These are phyloP conservation scores for Penicillium lividum DNA, from an alignment of 495 filamentous ascomycete species.

Conservation along the genomic window DNA sequence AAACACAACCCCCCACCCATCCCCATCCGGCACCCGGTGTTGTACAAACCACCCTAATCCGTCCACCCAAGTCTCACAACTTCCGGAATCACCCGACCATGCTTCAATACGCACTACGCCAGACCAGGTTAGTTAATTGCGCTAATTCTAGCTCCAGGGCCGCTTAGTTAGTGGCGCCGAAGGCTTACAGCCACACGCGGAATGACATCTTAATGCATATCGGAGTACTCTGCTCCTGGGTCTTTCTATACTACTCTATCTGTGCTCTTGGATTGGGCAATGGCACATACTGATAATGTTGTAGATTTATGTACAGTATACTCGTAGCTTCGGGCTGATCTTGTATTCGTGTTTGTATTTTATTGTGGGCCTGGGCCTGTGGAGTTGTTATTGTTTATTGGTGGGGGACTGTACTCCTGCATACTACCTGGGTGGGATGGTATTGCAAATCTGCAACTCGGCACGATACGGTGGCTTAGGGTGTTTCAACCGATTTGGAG, in stretches of 20 bases:
- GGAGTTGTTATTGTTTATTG: not conserved
- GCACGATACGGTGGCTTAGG: not conserved
- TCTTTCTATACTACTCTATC: not conserved
- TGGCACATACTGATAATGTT: not conserved
- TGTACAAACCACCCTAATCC: not conserved
- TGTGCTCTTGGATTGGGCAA: not conserved
- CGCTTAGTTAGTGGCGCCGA: not conserved
- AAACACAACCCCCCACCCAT: not conserved
- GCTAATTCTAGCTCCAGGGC: not conserved
- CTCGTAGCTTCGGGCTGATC: not conserved
- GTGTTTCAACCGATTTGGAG: not conserved
- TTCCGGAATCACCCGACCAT: not conserved
- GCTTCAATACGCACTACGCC: not conserved
- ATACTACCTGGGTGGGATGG: not conserved
- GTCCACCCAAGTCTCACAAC: not conserved
- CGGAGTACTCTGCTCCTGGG: not conserved
- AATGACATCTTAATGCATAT: not conserved
- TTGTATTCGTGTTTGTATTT: not conserved
- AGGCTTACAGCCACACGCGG: not conserved
- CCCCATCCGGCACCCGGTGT: not conserved
- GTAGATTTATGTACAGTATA: too few species aligned
- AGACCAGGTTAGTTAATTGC: not conserved
- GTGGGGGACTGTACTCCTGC: conserved; percentile 3
- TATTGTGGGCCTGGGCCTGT: not conserved
- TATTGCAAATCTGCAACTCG: not conserved